These are phyloP conservation scores for Quercus rubra DNA, from an alignment of 306 rosid species.

Conservation along the genomic window DNA sequence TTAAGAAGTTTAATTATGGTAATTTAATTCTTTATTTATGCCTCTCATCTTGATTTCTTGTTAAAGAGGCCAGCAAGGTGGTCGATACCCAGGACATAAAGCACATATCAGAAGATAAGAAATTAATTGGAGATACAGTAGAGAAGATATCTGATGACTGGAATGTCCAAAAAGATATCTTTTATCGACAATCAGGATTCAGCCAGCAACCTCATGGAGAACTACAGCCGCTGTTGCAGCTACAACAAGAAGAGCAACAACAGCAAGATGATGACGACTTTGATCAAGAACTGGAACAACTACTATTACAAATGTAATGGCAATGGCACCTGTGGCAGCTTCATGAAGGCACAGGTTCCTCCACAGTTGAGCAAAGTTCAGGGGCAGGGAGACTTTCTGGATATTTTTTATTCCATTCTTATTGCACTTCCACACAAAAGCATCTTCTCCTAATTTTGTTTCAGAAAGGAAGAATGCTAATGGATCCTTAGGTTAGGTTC, in stretches of 20 bases:
- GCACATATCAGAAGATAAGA: conserved; percentile 51
- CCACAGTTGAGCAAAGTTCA: neutral
- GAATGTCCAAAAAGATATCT: conserved; percentile 46
- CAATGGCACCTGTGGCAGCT: neutral
- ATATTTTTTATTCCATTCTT: neutral
- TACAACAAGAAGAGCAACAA: neutral
- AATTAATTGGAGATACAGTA: conserved; percentile 47
- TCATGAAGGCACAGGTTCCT: neutral
- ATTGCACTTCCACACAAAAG: neutral
- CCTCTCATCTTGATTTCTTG: conserved; percentile 9
- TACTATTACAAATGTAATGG: conserved; percentile 20
- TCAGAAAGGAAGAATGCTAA: neutral
- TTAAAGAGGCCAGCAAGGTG: conserved; percentile 55
- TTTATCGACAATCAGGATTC: conserved; percentile 53
- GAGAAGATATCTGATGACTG: conserved; percentile 59
- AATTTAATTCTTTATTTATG: neutral
- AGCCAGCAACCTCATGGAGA: conserved; percentile 5
- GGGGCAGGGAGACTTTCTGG: neutral
- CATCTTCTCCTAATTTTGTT: neutral
- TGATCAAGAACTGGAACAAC: conserved; percentile 36
- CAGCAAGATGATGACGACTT: conserved; percentile 21
- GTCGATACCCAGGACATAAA: conserved; percentile 51
- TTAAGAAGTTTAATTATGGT: conserved; percentile 4
- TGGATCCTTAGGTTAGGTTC: neutral
- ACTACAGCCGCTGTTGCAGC: conserved; percentile 2